These are phyloP conservation scores for Blastobotrys raffinosifermentans DNA, from an alignment of 1,139 yeast species.

Conservation along the genomic window DNA sequence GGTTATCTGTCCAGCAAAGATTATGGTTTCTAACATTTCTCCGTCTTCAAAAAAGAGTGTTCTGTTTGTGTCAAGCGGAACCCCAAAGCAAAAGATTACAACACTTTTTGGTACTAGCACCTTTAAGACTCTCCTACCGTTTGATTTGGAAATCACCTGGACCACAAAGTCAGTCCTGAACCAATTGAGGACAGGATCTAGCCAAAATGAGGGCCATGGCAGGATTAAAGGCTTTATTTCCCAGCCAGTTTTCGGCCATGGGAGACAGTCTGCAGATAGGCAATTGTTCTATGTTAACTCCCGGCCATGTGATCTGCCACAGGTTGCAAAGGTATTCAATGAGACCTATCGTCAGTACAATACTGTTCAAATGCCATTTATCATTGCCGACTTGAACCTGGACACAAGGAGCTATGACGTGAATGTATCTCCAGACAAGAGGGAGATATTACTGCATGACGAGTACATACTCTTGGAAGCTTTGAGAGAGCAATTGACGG, in stretches of 20 bases:
- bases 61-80: slow-evolving; percentile 39
- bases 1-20: slow-evolving; percentile 49
- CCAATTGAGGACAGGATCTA: slow-evolving; percentile 5
- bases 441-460: slow-evolving; percentile 61
- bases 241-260: slow-evolving; percentile 69
- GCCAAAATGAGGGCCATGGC: slow-evolving; percentile 5
- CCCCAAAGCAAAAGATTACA: slow-evolving; percentile 50
- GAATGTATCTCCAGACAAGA: slow-evolving; percentile 87
- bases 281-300: slow-evolving; percentile 69
- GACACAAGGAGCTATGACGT: slow-evolving; percentile 58
- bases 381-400: slow-evolving; percentile 54
- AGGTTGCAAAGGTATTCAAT: slow-evolving; percentile 54
- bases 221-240: slow-evolving; percentile 57
- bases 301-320: slow-evolving; percentile 63
- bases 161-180: slow-evolving; percentile 9
- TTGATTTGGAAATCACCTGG: slow-evolving; percentile 32
- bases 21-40: slow-evolving; percentile 51
- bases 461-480: slow-evolving; percentile 54
- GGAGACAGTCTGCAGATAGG: slow-evolving; percentile 63
- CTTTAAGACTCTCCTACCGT: slow-evolving; percentile 47
- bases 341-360: slow-evolving; percentile 71
- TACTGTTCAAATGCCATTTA: slow-evolving; percentile 67
- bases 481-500: slow-evolving; percentile 30
- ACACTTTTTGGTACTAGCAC: slow-evolving; percentile 68
- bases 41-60: slow-evolving; percentile 45